Conservation (phyloP, 768 basidiomycete genomes). For the Exsudoporus frostii region DNA sequence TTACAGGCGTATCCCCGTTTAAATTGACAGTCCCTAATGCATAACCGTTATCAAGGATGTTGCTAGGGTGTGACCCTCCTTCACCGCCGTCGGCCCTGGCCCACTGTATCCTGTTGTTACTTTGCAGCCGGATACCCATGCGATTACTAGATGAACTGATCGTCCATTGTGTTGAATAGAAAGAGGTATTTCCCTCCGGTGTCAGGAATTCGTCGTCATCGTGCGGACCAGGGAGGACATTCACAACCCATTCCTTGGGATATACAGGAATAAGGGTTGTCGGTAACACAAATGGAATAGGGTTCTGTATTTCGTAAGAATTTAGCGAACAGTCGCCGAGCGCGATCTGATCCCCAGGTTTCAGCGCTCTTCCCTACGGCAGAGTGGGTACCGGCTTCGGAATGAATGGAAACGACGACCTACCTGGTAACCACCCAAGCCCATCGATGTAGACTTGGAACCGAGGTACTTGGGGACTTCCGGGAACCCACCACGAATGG, state of each 20-base stretch:
- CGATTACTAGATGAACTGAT: slow-evolving; percentile 59
- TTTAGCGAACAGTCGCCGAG: slow-evolving; percentile 34
- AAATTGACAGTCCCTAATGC: slow-evolving; percentile 53
- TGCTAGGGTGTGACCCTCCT: slow-evolving; percentile 67
- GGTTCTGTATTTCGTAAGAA: slow-evolving; percentile 8
- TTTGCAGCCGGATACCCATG: slow-evolving; percentile 59
- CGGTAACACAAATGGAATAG: slow-evolving; percentile 22
- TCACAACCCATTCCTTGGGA: slow-evolving; percentile 47
- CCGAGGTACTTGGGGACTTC: slow-evolving; percentile 53
- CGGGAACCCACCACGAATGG: slow-evolving; percentile 59
- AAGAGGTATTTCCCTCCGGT: slow-evolving; percentile 41
- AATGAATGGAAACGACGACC: slow-evolving; percentile 1
- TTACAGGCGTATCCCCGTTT: slow-evolving; percentile 69
- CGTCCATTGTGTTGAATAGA: slow-evolving; percentile 52
- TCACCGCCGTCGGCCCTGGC: slow-evolving; percentile 56
- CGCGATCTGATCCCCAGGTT: slow-evolving; percentile 48
- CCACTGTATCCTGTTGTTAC: slow-evolving; percentile 45
- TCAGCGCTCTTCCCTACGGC: slow-evolving; percentile 47
- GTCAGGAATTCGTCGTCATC: slow-evolving; percentile 57
- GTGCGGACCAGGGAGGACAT: slow-evolving; percentile 61
- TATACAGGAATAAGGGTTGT: slow-evolving; percentile 39
- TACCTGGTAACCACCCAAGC: slow-evolving; percentile 59
- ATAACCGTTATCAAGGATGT: slow-evolving; percentile 63
- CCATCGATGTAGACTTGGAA: slow-evolving; percentile 64
- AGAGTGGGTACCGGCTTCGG: slow-evolving; percentile 2